Conservation (phyloP, 2,329 filamentous ascomycete species). For the Pseudofabraea citricarpa region DNA sequence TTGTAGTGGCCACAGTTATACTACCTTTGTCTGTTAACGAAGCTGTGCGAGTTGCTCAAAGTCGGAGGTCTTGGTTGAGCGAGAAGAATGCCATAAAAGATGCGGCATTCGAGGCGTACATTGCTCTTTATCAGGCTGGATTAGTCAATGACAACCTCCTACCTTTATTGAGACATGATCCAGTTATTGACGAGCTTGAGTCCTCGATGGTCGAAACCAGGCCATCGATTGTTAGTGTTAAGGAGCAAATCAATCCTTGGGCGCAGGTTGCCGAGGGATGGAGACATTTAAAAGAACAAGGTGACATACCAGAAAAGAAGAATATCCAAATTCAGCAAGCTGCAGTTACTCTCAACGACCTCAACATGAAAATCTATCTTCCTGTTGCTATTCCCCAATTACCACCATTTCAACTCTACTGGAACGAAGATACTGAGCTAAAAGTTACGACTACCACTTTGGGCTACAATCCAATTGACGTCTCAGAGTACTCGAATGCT, state of each 20-base stretch:
- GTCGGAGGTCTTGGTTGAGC: slow-evolving; percentile 59
- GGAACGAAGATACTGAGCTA: slow-evolving; percentile 21
- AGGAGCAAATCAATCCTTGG: slow-evolving; percentile 33
- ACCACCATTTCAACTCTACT: slow-evolving; percentile 20
- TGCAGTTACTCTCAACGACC: slow-evolving; percentile 31
- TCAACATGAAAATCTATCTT: slow-evolving; percentile 13
- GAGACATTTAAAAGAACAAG: slow-evolving; percentile 59
- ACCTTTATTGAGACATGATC: slow-evolving; percentile 41
- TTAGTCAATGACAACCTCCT: slow-evolving; percentile 76
- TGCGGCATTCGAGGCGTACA: slow-evolving; percentile 72
- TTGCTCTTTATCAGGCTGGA: slow-evolving; percentile 61
- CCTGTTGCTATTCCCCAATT: slow-evolving; percentile 15
- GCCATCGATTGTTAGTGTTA: slow-evolving; percentile 29
- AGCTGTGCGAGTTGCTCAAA: slow-evolving; percentile 48
- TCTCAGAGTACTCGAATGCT: slow-evolving; percentile 2
- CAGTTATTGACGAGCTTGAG: slow-evolving; percentile 35
- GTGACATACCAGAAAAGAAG: slow-evolving; percentile 36
- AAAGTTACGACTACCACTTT: too few species aligned
- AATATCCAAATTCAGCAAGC: slow-evolving; percentile 52
- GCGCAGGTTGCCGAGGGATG: slow-evolving; percentile 27
- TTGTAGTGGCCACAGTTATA: slow-evolving; percentile 55
- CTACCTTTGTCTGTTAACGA: slow-evolving; percentile 68
- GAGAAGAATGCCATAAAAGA: slow-evolving; percentile 62
- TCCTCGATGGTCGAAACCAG: slow-evolving; percentile 50
- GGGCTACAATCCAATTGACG: too few species aligned